phyloP scores from a whole-genome alignment of 2,329 filamentous ascomycete species.

The Ceratocystis huliohia region DNA sequence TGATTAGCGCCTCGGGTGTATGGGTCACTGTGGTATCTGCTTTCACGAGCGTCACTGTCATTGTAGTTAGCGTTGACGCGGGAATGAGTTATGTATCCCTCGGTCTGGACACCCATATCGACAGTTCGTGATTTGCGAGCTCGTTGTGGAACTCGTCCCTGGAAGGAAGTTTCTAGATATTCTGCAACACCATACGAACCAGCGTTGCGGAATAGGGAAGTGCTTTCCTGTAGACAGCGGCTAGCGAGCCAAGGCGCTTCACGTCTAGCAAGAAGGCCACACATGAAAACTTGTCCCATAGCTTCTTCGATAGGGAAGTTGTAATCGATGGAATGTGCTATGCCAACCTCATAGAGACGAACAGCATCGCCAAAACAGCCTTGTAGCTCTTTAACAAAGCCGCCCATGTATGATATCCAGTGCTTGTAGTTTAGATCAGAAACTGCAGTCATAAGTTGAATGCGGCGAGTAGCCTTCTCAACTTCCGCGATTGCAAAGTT shows the following conservation, averaged over 20 bases:
- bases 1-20: slow-evolving; percentile 7
- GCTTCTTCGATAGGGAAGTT: slow-evolving; percentile 59
- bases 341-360: slow-evolving; percentile 52
- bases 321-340: slow-evolving; percentile 59
- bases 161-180: slow-evolving; percentile 47
- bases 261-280: slow-evolving; percentile 53
- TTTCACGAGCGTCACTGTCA: slow-evolving; percentile 7
- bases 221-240: slow-evolving; percentile 53
- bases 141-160: slow-evolving; percentile 43
- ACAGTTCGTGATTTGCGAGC: slow-evolving; percentile 44
- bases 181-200: slow-evolving; percentile 57
- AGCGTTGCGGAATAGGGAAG: slow-evolving; percentile 55
- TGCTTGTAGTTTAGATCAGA: slow-evolving; percentile 58
- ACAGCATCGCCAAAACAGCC: slow-evolving; percentile 46
- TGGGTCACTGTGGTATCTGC: neutral
- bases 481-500: slow-evolving; percentile 42
- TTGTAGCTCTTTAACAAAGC: slow-evolving; percentile 53
- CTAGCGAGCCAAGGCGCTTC: slow-evolving; percentile 55
- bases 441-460: slow-evolving; percentile 45
- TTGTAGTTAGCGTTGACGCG: slow-evolving; percentile 11
- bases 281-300: slow-evolving; percentile 60
- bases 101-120: slow-evolving; percentile 58
- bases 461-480: slow-evolving; percentile 42
- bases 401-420: slow-evolving; percentile 56
- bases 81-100: slow-evolving; percentile 34